Conservation (phyloP, 2,329 filamentous ascomycete genomes). For the Fusarium devonianum region DNA sequence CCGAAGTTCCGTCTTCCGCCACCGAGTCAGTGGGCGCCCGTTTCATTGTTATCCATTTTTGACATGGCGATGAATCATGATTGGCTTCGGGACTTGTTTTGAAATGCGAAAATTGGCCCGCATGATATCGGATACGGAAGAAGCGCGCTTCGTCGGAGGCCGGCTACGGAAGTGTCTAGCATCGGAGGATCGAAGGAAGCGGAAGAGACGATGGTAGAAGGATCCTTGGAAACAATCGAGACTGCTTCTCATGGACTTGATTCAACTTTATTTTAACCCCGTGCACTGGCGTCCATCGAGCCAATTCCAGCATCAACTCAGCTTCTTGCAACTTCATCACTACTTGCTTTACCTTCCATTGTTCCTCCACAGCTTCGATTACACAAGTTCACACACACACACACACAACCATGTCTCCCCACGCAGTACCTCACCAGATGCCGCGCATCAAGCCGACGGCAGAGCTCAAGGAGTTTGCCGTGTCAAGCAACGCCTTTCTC, state of each 20-base stretch:
- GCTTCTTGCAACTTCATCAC: not conserved
- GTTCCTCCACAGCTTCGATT: not conserved
- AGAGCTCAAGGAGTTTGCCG: conserved; percentile 47
- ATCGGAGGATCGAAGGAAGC: not conserved
- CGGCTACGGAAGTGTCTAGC: conserved; percentile 10
- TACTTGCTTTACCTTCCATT: not conserved
- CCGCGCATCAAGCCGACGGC: conserved; percentile 28
- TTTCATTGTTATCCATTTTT: conserved; percentile 32
- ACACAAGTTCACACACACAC: no score
- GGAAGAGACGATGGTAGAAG: no score
- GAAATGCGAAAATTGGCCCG: no score
- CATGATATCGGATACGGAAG: conserved; percentile 20
- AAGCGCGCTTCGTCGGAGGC: conserved; percentile 7
- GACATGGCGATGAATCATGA: conserved; percentile 2
- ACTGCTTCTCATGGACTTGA: not conserved
- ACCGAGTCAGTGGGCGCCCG: conserved; percentile 17
- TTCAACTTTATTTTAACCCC: conserved; percentile 15
- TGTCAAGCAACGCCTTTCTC: conserved; percentile 75
- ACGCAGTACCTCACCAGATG: conserved; percentile 44
- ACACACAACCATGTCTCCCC: conserved; percentile 51
- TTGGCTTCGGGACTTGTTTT: conserved; percentile 19
- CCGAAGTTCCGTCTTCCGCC: conserved; percentile 45
- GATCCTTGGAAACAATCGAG: no score
- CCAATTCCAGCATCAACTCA: not conserved
- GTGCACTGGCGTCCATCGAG: not conserved